A percentile compares a stretch with the other conserved stretches of the same genome.
Conservation (phyloP, 2,329 filamentous ascomycete species). For the Calonectria pseudoreteaudii region DNA sequence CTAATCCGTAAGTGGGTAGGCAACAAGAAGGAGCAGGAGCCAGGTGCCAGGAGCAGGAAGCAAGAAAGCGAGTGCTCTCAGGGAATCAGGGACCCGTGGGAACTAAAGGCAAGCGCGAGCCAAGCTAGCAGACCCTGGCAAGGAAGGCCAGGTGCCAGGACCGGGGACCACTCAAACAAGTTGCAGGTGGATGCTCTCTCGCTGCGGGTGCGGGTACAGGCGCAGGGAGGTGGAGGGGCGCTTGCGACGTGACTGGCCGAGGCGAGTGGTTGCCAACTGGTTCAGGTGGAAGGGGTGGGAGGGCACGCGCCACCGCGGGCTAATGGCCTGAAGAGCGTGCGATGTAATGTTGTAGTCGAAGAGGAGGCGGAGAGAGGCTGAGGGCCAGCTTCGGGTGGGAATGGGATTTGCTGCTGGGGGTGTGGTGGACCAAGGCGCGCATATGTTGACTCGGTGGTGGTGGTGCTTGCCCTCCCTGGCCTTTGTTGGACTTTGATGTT, state of each 20-base stretch:
- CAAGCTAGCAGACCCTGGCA: slow-evolving; percentile 1
- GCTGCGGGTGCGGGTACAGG: slow-evolving; percentile 7
- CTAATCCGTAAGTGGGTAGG: background rate
- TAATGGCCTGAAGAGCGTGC: slow-evolving; percentile 9
- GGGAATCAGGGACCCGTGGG: slow-evolving; percentile 1
- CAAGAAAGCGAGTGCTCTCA: background rate
- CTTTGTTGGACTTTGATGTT: background rate
- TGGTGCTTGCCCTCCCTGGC: background rate
- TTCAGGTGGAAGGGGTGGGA: slow-evolving; percentile 6
- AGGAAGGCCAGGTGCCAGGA: background rate
- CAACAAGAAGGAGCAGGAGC: background rate
- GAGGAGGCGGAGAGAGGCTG: background rate
- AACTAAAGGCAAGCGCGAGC: background rate
- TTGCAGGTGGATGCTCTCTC: slow-evolving; percentile 3
- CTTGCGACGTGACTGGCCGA: background rate
- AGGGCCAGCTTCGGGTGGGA: background rate
- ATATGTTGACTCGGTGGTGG: background rate
- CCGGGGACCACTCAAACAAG: slow-evolving; percentile 9
- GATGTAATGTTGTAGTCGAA: background rate
- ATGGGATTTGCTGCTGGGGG: background rate
- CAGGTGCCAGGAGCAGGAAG: background rate
- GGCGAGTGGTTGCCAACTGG: slow-evolving; percentile 5
- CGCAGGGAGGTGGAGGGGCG: slow-evolving; percentile 5
- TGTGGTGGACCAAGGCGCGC: background rate
- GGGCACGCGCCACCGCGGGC: slow-evolving; percentile 8